Evolutionary conservation across 2,329 filamentous ascomycete genomes (phyloP).

Genomic region (Tympanopsis confertula): DNA sequence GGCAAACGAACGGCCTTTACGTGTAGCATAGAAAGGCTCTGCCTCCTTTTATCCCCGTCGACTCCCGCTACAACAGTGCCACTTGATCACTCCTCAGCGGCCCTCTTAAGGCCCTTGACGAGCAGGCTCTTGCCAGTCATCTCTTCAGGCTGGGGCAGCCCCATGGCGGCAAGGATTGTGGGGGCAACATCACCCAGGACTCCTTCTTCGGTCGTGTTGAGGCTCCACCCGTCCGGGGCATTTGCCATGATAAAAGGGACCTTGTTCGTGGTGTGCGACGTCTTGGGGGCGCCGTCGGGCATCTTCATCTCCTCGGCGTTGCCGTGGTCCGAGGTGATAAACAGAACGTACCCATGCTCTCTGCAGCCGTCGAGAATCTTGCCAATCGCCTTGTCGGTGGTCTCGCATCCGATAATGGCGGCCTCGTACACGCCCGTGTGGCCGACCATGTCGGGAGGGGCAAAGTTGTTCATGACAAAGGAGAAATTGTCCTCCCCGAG

Average conservation of each 20-base stretch:
- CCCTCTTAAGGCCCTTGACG: conserved; percentile 47
- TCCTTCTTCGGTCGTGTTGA: conserved; percentile 66
- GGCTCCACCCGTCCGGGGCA: conserved; percentile 75
- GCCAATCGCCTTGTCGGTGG: conserved; percentile 89
- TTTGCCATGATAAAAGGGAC: conserved; percentile 98
- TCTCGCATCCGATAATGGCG: conserved; percentile 69
- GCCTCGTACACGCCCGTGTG: conserved; percentile 97
- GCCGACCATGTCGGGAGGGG: conserved; percentile 97
- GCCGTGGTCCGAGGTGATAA: conserved; percentile 92
- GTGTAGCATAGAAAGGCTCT: too few species aligned
- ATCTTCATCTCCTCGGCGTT: conserved; percentile 99
- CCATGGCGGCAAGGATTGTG: conserved; percentile 85
- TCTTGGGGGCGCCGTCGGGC: conserved; percentile 89
- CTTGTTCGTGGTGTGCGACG: conserved; percentile 93
- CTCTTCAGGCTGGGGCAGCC: conserved; percentile 75
- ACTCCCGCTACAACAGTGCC: too few species aligned
- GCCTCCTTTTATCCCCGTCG: too few species aligned
- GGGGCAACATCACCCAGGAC: conserved; percentile 96
- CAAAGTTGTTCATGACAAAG: conserved; percentile 99
- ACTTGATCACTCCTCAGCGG: background rate
- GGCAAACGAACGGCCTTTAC: too few species aligned
- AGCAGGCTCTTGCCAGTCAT: conserved; percentile 85
- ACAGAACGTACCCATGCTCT: conserved; percentile 82
- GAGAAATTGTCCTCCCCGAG: conserved; percentile 77
- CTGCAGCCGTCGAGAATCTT: conserved; percentile 88